These are phyloP conservation scores for Alternaria sp. DNA, from an alignment of 2,329 filamentous ascomycete genomes.

Conservation along the genomic window DNA sequence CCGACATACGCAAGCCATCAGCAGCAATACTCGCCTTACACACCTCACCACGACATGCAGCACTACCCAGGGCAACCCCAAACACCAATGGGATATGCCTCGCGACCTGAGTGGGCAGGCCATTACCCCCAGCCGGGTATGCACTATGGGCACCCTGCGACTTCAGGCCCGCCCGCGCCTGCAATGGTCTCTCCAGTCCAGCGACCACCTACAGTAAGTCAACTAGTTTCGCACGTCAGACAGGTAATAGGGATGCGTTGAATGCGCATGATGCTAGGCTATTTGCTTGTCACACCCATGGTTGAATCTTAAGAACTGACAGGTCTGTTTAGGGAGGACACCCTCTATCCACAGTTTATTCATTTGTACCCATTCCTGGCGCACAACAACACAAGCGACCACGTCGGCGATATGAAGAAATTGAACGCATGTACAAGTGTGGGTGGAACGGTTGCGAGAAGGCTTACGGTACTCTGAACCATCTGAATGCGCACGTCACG, in stretches of 20 bases:
- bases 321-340: slow-evolving; percentile 56
- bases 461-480: slow-evolving; percentile 96
- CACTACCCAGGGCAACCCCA: slow-evolving; percentile 71
- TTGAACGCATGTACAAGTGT: slow-evolving; percentile 99
- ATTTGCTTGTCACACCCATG: neutral
- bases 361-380: slow-evolving; percentile 95
- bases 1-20: slow-evolving; percentile 81
- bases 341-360: slow-evolving; percentile 82
- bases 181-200: slow-evolving; percentile 68
- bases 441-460: slow-evolving; percentile 99
- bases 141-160: slow-evolving; percentile 63
- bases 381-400: slow-evolving; percentile 97
- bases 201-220: slow-evolving; percentile 69
- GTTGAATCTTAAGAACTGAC: slow-evolving; percentile 16
- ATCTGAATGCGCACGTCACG: slow-evolving; percentile 96
- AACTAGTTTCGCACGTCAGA: neutral
- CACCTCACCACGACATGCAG: slow-evolving; percentile 83
- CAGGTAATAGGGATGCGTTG: neutral
- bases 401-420: slow-evolving; percentile 92
- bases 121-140: slow-evolving; percentile 61
- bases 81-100: slow-evolving; percentile 67
- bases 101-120: slow-evolving; percentile 74
- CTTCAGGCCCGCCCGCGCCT: slow-evolving; percentile 64
- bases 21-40: slow-evolving; percentile 86
- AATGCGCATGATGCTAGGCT: neutral